These are phyloP conservation scores for Adansonia digitata DNA, from an alignment of 345 rosid genomes.

Conservation along the genomic window DNA sequence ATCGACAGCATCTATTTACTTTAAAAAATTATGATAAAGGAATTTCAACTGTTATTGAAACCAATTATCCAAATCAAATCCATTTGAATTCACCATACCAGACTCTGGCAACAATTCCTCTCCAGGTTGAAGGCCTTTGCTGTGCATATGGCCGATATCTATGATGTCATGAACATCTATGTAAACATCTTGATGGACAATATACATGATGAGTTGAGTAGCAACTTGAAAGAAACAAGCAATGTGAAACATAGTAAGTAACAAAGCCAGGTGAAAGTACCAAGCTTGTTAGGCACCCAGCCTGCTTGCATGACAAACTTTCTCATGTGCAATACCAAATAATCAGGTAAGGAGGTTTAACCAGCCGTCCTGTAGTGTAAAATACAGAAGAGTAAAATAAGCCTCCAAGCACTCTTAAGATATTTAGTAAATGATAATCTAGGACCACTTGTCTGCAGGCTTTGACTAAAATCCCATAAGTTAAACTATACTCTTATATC, in stretches of 20 bases:
- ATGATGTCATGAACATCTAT: constrained; percentile 91
- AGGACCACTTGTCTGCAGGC: background rate
- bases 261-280: constrained; percentile 36
- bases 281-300: constrained; percentile 99
- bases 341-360: constrained; percentile 92
- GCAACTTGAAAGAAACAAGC: background rate
- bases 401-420: background rate
- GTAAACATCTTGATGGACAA: constrained; percentile 64
- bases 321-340: constrained; percentile 92
- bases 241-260: constrained; percentile 7
- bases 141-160: constrained; percentile 90
- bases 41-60: too few relatives aligned
- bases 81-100: constrained; percentile 33
- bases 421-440: background rate
- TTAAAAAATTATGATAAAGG: too few relatives aligned
- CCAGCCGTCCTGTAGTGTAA: constrained; percentile 71
- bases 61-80: too few relatives aligned
- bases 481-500: background rate
- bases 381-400: constrained; percentile 6
- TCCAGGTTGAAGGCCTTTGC: constrained; percentile 91
- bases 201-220: constrained; percentile 5
- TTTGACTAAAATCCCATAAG: background rate
- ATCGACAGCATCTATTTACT: too few relatives aligned
- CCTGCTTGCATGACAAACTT: constrained; percentile 95
- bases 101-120: constrained; percentile 86